phyloP scores from a whole-genome alignment of 2,329 filamentous ascomycete species.

The Hymenoscyphus fraxineus region DNA sequence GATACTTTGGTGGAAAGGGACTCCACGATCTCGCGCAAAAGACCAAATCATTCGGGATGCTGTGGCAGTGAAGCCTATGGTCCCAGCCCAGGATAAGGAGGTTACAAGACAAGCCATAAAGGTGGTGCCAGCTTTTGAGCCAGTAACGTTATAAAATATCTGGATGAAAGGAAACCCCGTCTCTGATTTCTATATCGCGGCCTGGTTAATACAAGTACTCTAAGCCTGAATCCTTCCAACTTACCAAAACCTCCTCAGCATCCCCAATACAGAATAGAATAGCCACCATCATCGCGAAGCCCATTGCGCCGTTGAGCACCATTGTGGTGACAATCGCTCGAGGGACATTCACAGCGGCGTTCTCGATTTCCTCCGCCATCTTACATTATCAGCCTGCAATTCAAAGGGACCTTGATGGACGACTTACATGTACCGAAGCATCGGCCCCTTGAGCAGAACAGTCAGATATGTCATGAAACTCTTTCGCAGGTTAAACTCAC shows the following conservation, averaged over 20 bases:
- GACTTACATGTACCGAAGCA: constrained; percentile 30
- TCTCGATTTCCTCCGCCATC: constrained; percentile 44
- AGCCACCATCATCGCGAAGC: constrained; percentile 52
- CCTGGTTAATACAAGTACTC: too few relatives aligned
- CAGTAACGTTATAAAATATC: constrained; percentile 46
- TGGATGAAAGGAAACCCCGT: constrained; percentile 56
- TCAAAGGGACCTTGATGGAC: too few relatives aligned
- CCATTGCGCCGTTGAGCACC: constrained; percentile 46
- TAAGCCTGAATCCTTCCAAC: constrained; percentile 15
- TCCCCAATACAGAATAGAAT: constrained; percentile 52
- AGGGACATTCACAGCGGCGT: constrained; percentile 48
- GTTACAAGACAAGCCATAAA: constrained; percentile 40
- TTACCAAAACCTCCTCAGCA: constrained; percentile 42
- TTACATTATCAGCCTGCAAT: too few relatives aligned
- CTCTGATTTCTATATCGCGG: too few relatives aligned
- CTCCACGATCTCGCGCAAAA: constrained; percentile 42
- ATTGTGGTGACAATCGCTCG: constrained; percentile 47
- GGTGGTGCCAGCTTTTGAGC: constrained; percentile 37
- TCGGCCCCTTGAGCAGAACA: constrained; percentile 27
- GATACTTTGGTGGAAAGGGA: constrained; percentile 29
- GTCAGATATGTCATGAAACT: background rate
- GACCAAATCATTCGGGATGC: constrained; percentile 41
- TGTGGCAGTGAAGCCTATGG: constrained; percentile 36
- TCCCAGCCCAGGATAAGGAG: constrained; percentile 40
- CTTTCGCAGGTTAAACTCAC: too few relatives aligned